Evolutionary conservation across 495 filamentous ascomycete species (phyloP), one percentile per base, ranked within the genome.

Genomic region (Xylaria longipes): DNA sequence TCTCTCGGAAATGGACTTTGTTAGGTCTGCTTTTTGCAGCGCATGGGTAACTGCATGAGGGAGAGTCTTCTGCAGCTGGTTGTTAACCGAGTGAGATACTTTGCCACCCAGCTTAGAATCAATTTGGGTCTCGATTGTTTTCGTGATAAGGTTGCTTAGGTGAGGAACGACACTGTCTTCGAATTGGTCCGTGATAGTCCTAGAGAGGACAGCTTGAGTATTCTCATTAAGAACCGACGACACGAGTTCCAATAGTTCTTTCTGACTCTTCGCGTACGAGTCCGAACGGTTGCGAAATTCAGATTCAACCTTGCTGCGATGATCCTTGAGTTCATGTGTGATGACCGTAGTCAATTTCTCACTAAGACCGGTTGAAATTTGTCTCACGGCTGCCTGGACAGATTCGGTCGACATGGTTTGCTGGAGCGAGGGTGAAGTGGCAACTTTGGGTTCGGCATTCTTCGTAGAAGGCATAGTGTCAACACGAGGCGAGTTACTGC

Each of bases 191-290:
- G 84, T 86, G 64, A 97, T 88, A 68, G 97, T 91, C 35, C 87
- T 88, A 33, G 88, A 82, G 41, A 97, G 85, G 31, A 91, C 91
- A 74, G 91, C 88, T 79, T 98, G 94, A 37, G 97, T 93, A 72
- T 98, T 98, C 57, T 96, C 91, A 25, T 93, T 92, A 25, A 99
- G 85, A 15, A 96, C 95, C 64, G 88, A 90, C 1, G 94, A 96
- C 11, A 99, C 93, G 54, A 97, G 85, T 27, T 93, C 92, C 64
- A 99, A 87, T 41, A 99, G 74, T 15, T 81, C 72, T 12, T 80
- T 81, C 71, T 86, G 83, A 68, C 81, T 84, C 69, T 74, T 78
- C 68, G 81, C 80, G 68, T 80, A 84, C 12, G 73, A 78, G 20
- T 83, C 77, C 45, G 81, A 79, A 3, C 82, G 78, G 37, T 72